Base-by-base conservation (phyloP, 78 protist genomes). In the Creolimax fragrantissima region DNA sequence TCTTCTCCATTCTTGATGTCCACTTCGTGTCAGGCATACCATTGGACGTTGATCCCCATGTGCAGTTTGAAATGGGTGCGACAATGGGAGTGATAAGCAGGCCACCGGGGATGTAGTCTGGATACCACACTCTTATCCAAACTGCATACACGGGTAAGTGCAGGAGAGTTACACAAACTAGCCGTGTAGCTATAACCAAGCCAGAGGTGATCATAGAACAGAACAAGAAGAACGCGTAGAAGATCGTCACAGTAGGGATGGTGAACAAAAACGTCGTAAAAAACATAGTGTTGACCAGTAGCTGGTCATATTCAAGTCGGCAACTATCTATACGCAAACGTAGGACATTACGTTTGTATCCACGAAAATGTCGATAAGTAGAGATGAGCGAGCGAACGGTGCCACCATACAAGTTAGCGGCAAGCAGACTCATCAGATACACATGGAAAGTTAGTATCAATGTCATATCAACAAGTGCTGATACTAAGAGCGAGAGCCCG, bases 271-370 rank as follows among this genome's bases (percentile, higher is more conserved):
- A 42, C 35, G 7, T 90, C 35, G 92, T 90, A 42, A 90, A 90
- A 2, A 90, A 7, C 5, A 90, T 36, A 5, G 92, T 90, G 81
- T 90, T 90, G 35, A 90, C 81, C 81, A 90, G 35, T 6, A 37
- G 5, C 45, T 90, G 92, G 83, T 90, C 92, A 32, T 11, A 24
- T 7, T 24, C 92, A 5, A 90, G 83, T 3, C n/a, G 81, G 7
- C 81, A 90, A 42, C 83, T 44, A 84, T 90, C 92, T 39, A 44
- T 7, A 66, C 92, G 45, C 24, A 43, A 5, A 7, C 92, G 45
- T n/a, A 90, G 81, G 42, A 90, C 92, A 42, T 90, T 90, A 41
- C 92, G 45, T 42, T 90, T 90, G 24, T 90, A 43, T 24, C 92
- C 86, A 6, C 86, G 7, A 41, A 83, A 83, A 24, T 17, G 86